A percentile compares a stretch with the other conserved stretches of the same genome.
Evolutionary conservation across 768 basidiomycete genomes (phyloP).

Genomic region (Trametes cubensis): DNA sequence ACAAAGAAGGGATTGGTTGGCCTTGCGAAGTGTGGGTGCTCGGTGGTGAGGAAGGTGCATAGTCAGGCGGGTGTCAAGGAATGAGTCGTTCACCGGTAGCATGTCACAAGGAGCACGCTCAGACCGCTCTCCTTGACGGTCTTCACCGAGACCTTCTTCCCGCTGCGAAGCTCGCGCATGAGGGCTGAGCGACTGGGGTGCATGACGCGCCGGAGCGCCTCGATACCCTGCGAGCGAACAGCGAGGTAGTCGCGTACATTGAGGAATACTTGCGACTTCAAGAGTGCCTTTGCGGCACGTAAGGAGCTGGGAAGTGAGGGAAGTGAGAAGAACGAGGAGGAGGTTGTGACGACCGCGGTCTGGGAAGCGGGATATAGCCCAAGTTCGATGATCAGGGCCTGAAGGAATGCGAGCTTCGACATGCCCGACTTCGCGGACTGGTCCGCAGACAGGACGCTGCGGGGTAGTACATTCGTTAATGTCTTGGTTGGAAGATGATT

Average conservation of each 20-base stretch:
- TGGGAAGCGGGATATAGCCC: slow-evolving; percentile 42
- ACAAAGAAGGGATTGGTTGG: neutral
- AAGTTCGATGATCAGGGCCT: slow-evolving; percentile 78
- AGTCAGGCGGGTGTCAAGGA: neutral
- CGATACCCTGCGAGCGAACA: slow-evolving; percentile 62
- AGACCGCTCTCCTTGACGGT: slow-evolving; percentile 67
- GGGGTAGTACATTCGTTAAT: neutral
- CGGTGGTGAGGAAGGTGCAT: neutral
- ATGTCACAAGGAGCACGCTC: slow-evolving; percentile 57
- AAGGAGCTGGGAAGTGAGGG: slow-evolving; percentile 57
- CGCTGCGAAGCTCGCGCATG: slow-evolving; percentile 51
- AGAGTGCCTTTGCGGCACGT: slow-evolving; percentile 64
- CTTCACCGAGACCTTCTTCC: slow-evolving; percentile 47
- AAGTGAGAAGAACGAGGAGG: slow-evolving; percentile 43
- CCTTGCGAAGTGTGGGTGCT: neutral
- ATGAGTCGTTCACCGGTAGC: slow-evolving; percentile 25
- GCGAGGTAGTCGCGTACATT: slow-evolving; percentile 76
- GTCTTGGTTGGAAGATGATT: neutral
- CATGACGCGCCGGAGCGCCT: slow-evolving; percentile 61
- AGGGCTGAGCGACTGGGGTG: slow-evolving; percentile 63
- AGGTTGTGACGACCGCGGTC: slow-evolving; percentile 3
- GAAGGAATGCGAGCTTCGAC: slow-evolving; percentile 62
- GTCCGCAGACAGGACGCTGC: slow-evolving; percentile 38
- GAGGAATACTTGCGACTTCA: slow-evolving; percentile 68
- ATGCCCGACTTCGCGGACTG: slow-evolving; percentile 45